Evolutionary conservation across 805 yeast species (phyloP), one percentile per base, ranked within the genome.

Genomic region (Cyberlindnera euphorbiae): DNA sequence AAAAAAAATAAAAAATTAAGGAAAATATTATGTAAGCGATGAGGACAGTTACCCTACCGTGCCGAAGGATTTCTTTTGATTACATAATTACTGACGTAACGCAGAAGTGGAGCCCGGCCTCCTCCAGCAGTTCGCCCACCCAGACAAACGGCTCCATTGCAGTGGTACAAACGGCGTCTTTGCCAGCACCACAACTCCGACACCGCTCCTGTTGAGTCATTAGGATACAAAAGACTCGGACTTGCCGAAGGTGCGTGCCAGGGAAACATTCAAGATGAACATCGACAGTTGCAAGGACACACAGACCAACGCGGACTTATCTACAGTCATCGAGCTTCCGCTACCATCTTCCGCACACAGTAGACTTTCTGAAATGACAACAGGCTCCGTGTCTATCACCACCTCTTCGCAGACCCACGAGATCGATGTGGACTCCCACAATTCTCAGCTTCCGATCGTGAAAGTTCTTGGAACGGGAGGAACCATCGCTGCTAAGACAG

Each of bases 391-490:
- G 17, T 46, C 55, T 35, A 53, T 53, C 41, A 53, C 58, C 30
- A 53, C 58, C n/a, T 44, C 49, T 10, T 19, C 44, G 13, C 23
- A 33, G 4, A 46, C 52, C 2, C 43, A 50, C 27, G 58, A 53
- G 28, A 53, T 53, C 30, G 58, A 53, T 28, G 44, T 53, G 17
- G 51, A 51, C 32, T 35, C 44, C 7, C 47, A 45, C 21, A 41
- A 51, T 37, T 10, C 19, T 12, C 26, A 46, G 2, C 41, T 53
- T 12, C 58, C 58, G 7, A 48, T 50, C 12, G 62, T 75, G 33
- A 75, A 73, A 44, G 71, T 75, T 22, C 53, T 74, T 14, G 81
- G 79, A 5, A 75, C 79, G 2, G 81, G 81, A 23, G 81, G 81
- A 22, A 75, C 81, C 8, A 75, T 75, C 41, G 79, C 79, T 1